These are phyloP conservation scores for Boehmeria nivea DNA, from an alignment of 306 rosid species.

Conservation along the genomic window DNA sequence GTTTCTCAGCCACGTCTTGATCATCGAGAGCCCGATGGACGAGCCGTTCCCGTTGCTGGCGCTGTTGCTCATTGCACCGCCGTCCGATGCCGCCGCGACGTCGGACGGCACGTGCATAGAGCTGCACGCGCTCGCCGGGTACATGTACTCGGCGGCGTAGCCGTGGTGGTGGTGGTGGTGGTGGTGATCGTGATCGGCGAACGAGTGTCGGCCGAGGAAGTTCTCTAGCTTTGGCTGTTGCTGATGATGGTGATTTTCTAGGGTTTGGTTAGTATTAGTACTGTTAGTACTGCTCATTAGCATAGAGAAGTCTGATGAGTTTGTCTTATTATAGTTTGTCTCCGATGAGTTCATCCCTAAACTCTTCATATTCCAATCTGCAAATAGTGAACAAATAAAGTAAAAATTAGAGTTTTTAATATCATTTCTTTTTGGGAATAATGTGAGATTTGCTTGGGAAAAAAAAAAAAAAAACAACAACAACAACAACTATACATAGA, in stretches of 20 bases:
- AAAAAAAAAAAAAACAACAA: too few species aligned
- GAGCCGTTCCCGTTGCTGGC: neutral
- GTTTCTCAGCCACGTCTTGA: slow-evolving; percentile 83
- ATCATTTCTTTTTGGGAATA: neutral
- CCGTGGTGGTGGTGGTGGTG: slow-evolving; percentile 21
- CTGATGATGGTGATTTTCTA: slow-evolving; percentile 34
- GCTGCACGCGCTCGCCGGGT: slow-evolving; percentile 20
- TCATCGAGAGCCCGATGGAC: slow-evolving; percentile 78
- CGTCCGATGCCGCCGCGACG: slow-evolving; percentile 1
- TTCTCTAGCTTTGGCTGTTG: slow-evolving; percentile 77
- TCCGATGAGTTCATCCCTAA: slow-evolving; percentile 34
- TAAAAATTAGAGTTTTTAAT: neutral
- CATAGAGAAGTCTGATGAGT: slow-evolving; percentile 40
- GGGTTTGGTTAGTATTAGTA: slow-evolving; percentile 21
- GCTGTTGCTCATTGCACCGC: slow-evolving; percentile 2
- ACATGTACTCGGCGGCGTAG: slow-evolving; percentile 29
- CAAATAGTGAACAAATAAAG: neutral
- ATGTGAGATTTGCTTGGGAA: neutral
- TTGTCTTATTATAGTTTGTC: slow-evolving; percentile 28
- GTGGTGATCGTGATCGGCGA: slow-evolving; percentile 39
- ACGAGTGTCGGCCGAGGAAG: slow-evolving; percentile 74
- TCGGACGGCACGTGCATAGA: slow-evolving; percentile 38
- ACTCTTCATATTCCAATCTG: slow-evolving; percentile 70
- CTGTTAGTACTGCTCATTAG: slow-evolving; percentile 23
- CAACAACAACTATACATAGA: neutral